Evolutionary conservation across 2,329 filamentous ascomycete genomes (phyloP).

Genomic region (Aspergillus udagawae): DNA sequence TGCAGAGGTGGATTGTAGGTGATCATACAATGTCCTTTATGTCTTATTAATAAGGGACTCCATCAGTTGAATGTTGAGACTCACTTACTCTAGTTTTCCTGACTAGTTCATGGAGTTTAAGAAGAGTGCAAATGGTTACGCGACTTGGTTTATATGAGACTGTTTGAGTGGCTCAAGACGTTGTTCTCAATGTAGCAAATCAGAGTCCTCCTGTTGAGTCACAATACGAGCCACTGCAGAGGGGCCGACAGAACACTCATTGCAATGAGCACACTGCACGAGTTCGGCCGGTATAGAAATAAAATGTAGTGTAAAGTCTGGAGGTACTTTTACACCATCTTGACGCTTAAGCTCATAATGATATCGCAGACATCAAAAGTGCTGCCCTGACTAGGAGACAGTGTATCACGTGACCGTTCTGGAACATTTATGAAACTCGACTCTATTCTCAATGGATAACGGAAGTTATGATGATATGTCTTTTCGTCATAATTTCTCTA

Average conservation of each 20-base stretch:
- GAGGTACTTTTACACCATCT: background rate
- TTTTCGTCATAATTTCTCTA: constrained; percentile 16
- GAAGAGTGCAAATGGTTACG: background rate
- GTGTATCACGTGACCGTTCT: background rate
- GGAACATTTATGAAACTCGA: background rate
- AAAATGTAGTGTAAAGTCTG: background rate
- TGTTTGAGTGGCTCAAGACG: background rate
- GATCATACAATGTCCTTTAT: background rate
- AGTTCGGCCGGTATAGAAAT: too few species aligned
- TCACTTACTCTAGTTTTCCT: background rate
- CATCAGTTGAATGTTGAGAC: background rate
- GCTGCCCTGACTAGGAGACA: too few species aligned
- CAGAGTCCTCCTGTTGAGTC: background rate
- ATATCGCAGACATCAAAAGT: too few species aligned
- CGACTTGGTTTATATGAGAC: background rate
- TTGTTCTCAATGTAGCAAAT: background rate
- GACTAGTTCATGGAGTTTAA: background rate
- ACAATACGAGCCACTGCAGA: background rate
- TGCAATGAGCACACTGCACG: background rate
- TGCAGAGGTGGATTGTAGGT: background rate
- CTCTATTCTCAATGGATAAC: background rate
- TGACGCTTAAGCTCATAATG: background rate
- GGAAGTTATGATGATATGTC: background rate
- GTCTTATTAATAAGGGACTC: background rate
- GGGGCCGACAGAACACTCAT: background rate